A percentile compares a stretch with the other conserved stretches of the same genome.
Evolutionary conservation across 441 rosid genomes (phyloP).

Genomic region (Melastoma candidum): DNA sequence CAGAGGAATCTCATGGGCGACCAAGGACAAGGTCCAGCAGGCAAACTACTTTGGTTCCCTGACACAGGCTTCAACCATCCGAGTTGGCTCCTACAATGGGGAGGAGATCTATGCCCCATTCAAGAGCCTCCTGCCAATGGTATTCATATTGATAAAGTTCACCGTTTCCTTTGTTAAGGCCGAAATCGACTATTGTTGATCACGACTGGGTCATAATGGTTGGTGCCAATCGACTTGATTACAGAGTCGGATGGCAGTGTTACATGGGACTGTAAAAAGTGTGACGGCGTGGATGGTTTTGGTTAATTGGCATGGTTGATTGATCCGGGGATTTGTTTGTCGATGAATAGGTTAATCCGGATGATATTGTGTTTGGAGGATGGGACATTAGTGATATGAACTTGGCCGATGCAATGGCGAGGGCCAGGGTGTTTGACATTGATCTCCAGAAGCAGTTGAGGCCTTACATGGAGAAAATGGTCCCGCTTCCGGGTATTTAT

Average conservation of each 20-base stretch:
- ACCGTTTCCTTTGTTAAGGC: too few relatives aligned
- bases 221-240: too few relatives aligned
- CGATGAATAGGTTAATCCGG: conserved; percentile 69
- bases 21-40: conserved; percentile 89
- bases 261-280: too few relatives aligned
- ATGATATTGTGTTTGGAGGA: conserved; percentile 83
- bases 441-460: conserved; percentile 88
- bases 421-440: conserved; percentile 80
- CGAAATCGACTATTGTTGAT: too few relatives aligned
- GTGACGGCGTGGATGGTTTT: too few relatives aligned
- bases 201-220: too few relatives aligned
- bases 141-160: conserved; percentile 11
- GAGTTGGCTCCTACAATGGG: conserved; percentile 93
- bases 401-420: conserved; percentile 92
- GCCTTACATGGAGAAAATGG: conserved; percentile 88
- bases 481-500: conserved; percentile 87
- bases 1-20: conserved; percentile 98
- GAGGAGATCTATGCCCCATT: conserved; percentile 97
- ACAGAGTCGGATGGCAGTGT: too few relatives aligned
- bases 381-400: conserved; percentile 98
- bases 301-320: too few relatives aligned
- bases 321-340: not conserved
- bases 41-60: conserved; percentile 95
- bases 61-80: conserved; percentile 78
- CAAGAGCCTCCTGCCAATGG: conserved; percentile 95